These are phyloP conservation scores for Umbelopsis sp. DNA, from an alignment of 371 early-diverging fungal species.

Conservation along the genomic window DNA sequence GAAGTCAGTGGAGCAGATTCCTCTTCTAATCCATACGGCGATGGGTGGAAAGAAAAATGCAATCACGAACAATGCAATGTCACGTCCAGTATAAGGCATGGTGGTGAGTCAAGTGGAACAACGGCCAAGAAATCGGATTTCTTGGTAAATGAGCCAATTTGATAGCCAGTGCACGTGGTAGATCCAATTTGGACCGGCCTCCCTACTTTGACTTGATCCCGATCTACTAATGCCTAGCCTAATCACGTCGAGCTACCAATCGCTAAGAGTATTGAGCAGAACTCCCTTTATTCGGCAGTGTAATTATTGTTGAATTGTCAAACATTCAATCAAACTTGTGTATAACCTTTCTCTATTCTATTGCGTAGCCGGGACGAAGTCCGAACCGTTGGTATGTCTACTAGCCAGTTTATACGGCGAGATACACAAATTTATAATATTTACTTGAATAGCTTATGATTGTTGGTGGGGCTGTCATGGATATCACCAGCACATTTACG, in stretches of 20 bases:
- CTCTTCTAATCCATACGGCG: conserved; percentile 64
- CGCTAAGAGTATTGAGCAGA: too few species aligned
- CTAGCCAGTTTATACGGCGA: neutral
- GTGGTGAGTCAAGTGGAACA: conserved; percentile 26
- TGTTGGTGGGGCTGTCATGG: conserved; percentile 84
- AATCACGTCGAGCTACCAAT: too few species aligned
- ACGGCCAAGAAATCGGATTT: conserved; percentile 2
- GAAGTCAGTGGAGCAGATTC: conserved; percentile 64
- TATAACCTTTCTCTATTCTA: neutral
- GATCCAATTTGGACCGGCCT: too few species aligned
- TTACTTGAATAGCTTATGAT: conserved; percentile 55
- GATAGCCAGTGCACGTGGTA: neutral
- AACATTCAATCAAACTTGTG: neutral
- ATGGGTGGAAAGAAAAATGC: conserved; percentile 79
- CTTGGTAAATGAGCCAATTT: neutral
- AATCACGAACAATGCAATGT: conserved; percentile 59
- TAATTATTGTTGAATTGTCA: neutral
- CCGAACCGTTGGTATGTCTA: conserved; percentile 4
- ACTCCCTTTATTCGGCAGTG: neutral
- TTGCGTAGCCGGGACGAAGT: neutral
- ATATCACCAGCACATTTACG: conserved; percentile 64
- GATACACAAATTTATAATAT: neutral
- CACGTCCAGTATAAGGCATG: conserved; percentile 53
- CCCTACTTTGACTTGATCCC: too few species aligned
- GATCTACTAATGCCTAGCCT: too few species aligned